Percentiles rank a stretch among this genome's conserved stretches.
These are phyloP conservation scores for Vitis riparia DNA, from an alignment of 164 flowering plant species.

Conservation along the genomic window DNA sequence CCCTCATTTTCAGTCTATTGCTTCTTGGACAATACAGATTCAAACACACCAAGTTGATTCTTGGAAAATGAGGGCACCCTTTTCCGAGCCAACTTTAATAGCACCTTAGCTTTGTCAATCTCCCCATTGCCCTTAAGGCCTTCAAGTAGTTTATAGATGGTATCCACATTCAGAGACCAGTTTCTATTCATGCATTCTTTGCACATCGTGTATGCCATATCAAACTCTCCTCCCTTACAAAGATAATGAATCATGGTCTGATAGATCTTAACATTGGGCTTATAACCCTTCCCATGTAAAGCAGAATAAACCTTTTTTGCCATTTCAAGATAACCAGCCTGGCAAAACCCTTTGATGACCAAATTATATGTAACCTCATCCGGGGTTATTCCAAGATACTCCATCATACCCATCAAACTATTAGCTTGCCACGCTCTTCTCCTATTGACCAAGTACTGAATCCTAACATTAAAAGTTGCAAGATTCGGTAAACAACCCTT, in stretches of 20 bases:
- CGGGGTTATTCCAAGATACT: constrained; percentile 39
- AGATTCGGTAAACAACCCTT: constrained; percentile 61
- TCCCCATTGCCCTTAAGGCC: constrained; percentile 47
- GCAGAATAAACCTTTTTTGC: constrained; percentile 64
- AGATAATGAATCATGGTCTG: constrained; percentile 85
- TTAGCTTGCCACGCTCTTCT: constrained; percentile 65
- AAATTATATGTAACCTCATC: constrained; percentile 79
- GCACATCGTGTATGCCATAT: constrained; percentile 57
- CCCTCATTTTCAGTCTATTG: background rate
- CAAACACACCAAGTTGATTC: constrained; percentile 33
- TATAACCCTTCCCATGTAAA: constrained; percentile 38
- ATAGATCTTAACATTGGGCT: constrained; percentile 60
- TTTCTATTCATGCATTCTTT: constrained; percentile 58
- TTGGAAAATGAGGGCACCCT: constrained; percentile 55
- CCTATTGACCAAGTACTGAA: constrained; percentile 54
- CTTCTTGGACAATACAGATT: constrained; percentile 23
- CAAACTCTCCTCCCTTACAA: constrained; percentile 54
- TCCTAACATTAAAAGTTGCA: constrained; percentile 74
- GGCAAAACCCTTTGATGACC: constrained; percentile 73
- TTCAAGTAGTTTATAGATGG: constrained; percentile 46
- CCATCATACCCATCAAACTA: constrained; percentile 53
- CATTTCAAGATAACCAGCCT: constrained; percentile 59
- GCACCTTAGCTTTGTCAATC: constrained; percentile 34
- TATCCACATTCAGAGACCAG: constrained; percentile 59
- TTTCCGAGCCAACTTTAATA: constrained; percentile 41